Base-by-base conservation (phyloP, 768 basidiomycete species). In the Xerocomellus chrysenteron region DNA sequence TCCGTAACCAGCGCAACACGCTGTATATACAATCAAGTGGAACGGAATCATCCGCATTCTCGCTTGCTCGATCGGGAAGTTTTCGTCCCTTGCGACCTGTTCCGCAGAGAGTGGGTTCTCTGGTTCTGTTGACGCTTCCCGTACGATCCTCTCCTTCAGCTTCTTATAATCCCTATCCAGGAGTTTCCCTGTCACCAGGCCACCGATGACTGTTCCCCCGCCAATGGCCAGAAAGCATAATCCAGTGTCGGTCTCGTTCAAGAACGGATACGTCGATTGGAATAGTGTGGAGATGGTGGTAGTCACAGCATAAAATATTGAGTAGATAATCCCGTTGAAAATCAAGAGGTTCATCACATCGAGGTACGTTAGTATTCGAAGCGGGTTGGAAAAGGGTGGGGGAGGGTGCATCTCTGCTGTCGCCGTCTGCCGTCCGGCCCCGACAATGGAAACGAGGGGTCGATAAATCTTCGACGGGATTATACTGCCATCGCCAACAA, bases 171-270 rank as follows among this genome's bases (percentile, higher is more conserved):
- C 84, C 59, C 74, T 73, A 61, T 94, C 88, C 10, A 92, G 68
- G 12, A 89, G 63, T 52, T 75, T 80, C 3, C 92, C 92, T 21
- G 77, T 83, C 1, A 77, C 24, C n/a, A 76, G 66, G 19, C 83
- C 79, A 13, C 90, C 86, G 16, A 86, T 47, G 10, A 83, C 70
- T 73, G 85, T 85, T 0, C 92, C 94, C 16, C 82, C 80, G 2
- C 91, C 93, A 49, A 87, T 80, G 2, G 85, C 82, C 52, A 94
- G 73, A 74, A 86, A 94, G 68, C 88, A 92, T 5, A 94, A 71
- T 3, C 92, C 92, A 33, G 90, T 74, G 28, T 81, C 74, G 10
- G 78, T 72, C 62, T 78, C 77, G 57, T 64, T 73, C 47, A 82
- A 72, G 57, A 62, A 78, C 9, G 77, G 80, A 74, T 80, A 94